Evolutionary conservation across 2,329 filamentous ascomycete species (phyloP).

Genomic region (Juglanconis oblonga): DNA sequence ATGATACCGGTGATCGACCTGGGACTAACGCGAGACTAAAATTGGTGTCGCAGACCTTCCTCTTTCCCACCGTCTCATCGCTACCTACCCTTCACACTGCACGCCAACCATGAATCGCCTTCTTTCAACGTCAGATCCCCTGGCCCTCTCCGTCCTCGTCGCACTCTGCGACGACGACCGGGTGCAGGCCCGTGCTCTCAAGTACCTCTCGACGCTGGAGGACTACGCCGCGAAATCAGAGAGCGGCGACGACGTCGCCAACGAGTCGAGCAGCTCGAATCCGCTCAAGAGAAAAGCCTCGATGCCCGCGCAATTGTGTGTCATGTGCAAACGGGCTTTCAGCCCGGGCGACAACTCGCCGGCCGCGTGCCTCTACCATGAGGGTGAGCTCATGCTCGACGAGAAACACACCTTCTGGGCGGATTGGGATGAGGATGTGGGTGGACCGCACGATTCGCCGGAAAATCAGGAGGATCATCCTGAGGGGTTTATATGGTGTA

Average conservation of each 20-base stretch:
- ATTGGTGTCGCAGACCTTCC: no score
- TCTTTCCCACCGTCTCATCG: no score
- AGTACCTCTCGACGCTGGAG: conserved; percentile 13
- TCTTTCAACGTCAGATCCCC: conserved; percentile 9
- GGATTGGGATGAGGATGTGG: not conserved
- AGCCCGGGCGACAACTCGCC: not conserved
- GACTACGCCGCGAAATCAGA: not conserved
- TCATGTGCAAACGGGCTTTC: conserved; percentile 12
- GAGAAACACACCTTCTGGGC: not conserved
- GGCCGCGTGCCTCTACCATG: conserved; percentile 12
- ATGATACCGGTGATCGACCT: no score
- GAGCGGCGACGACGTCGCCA: not conserved
- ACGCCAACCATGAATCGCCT: conserved; percentile 10
- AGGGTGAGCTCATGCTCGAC: conserved; percentile 1
- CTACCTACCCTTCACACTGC: not conserved
- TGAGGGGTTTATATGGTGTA: conserved; percentile 10
- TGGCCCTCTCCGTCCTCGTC: conserved; percentile 11
- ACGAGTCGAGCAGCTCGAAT: not conserved
- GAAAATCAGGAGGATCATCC: conserved; percentile 8
- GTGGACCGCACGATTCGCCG: not conserved
- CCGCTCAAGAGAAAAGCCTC: conserved; percentile 7
- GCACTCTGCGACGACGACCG: conserved; percentile 14
- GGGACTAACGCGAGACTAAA: no score
- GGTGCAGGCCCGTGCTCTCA: conserved; percentile 6
- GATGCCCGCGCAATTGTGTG: conserved; percentile 9